Conservation (phyloP, 2,329 filamentous ascomycete species). For the Leptographium wingfieldii region DNA sequence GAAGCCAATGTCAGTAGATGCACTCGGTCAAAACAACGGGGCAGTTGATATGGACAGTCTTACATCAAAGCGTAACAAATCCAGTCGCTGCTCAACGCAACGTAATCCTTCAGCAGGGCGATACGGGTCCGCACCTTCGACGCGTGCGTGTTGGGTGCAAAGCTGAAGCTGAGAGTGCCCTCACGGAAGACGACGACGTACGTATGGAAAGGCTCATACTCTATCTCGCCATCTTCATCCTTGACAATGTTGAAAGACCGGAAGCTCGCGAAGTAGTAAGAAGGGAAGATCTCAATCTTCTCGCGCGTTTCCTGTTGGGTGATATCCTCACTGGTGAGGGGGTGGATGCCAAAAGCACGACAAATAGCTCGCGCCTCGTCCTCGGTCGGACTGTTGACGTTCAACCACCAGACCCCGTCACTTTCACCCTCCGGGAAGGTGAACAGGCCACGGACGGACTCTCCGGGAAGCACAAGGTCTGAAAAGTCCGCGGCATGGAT, state of each 20-base stretch:
- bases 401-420: constrained; percentile 96
- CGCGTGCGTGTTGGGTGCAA: constrained; percentile 75
- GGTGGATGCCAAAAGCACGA: constrained; percentile 91
- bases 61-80: constrained; percentile 97
- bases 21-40: not conserved
- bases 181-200: constrained; percentile 96
- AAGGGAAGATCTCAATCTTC: constrained; percentile 95
- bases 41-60: constrained; percentile 19
- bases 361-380: constrained; percentile 81
- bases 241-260: constrained; percentile 75
- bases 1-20: constrained; percentile 13
- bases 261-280: constrained; percentile 98
- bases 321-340: constrained; percentile 92
- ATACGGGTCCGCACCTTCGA: constrained; percentile 85
- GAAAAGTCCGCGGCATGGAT: constrained; percentile 84
- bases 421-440: constrained; percentile 46
- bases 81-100: constrained; percentile 92
- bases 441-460: constrained; percentile 82
- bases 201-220: constrained; percentile 89
- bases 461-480: constrained; percentile 77
- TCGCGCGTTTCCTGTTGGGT: constrained; percentile 89
- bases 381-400: constrained; percentile 79
- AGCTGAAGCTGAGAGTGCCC: constrained; percentile 90
- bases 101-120: constrained; percentile 83
- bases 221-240: constrained; percentile 65